Conservation (phyloP, 2,329 filamentous ascomycete genomes). For the Ophidiomyces ophidiicola region DNA sequence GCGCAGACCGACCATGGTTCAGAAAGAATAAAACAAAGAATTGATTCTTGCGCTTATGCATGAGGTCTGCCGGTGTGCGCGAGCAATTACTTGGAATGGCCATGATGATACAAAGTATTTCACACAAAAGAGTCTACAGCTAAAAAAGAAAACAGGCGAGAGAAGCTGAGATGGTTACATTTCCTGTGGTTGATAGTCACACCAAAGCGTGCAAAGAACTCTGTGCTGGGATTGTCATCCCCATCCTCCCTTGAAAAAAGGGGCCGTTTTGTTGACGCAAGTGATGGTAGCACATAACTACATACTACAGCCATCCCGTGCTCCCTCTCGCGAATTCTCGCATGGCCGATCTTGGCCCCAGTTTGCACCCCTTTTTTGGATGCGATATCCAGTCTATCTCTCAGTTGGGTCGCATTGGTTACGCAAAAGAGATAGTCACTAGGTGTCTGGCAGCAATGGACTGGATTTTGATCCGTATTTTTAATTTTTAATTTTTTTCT, state of each 20-base stretch:
- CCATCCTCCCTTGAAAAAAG: no score
- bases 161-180: not conserved
- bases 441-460: not conserved
- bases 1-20: not conserved
- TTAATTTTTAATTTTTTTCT: no score
- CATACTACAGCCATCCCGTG: not conserved
- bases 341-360: not conserved
- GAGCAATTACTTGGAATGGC: no score
- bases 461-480: conserved; percentile 6
- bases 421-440: conserved; percentile 4
- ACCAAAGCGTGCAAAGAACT: conserved; percentile 3
- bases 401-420: conserved; percentile 1
- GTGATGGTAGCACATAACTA: no score
- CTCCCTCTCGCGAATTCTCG: conserved; percentile 3
- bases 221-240: no score
- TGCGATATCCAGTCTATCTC: not conserved
- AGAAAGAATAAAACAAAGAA: conserved; percentile 3
- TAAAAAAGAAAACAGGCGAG: not conserved
- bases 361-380: not conserved
- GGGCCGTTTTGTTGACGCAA: no score
- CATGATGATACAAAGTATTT: no score
- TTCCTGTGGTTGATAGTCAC: not conserved
- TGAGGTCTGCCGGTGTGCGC: conserved; percentile 3
- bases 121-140: no score
- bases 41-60: not conserved